phyloP scores from a whole-genome alignment of 1,284 basidiomycete genomes.

The Mycena sp. region DNA sequence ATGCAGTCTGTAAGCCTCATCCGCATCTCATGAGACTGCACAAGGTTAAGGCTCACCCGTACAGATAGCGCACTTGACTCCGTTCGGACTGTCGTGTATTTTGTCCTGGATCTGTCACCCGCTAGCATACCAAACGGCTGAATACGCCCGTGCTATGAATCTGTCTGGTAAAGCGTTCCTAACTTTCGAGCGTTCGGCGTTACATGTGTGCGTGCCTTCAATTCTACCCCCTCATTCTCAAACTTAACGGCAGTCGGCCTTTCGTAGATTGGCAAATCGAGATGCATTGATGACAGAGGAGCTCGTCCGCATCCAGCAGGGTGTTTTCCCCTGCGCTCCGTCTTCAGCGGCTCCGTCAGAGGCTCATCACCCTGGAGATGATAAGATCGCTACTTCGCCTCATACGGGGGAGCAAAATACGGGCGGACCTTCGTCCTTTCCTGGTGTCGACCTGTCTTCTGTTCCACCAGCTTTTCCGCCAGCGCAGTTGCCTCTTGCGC shows the following conservation, averaged over 20 bases:
- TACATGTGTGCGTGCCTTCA: constrained; percentile 11
- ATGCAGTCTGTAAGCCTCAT: constrained; percentile 3
- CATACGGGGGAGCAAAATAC: too few species aligned
- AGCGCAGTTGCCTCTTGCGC: too few species aligned
- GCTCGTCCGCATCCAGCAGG: constrained; percentile 13
- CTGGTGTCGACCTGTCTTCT: too few species aligned
- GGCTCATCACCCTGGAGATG: too few species aligned
- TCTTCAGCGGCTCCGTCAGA: background rate
- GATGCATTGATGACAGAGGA: constrained; percentile 14
- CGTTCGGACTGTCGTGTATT: constrained; percentile 5
- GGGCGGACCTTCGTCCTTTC: too few species aligned
- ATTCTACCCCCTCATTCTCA: background rate
- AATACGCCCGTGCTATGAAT: constrained; percentile 17
- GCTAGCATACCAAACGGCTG: constrained; percentile 13
- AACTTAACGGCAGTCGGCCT: background rate
- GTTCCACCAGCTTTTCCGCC: too few species aligned
- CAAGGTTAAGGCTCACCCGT: background rate
- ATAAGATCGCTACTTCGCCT: background rate
- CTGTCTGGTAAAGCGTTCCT: constrained; percentile 26
- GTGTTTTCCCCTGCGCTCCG: constrained; percentile 4
- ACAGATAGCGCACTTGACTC: constrained; percentile 15
- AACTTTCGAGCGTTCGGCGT: constrained; percentile 5
- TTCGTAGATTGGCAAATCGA: constrained; percentile 15
- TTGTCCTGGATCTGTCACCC: constrained; percentile 19
- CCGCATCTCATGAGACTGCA: background rate